These are phyloP conservation scores for Candida namnaoensis DNA, from an alignment of 805 yeast species.

Conservation along the genomic window DNA sequence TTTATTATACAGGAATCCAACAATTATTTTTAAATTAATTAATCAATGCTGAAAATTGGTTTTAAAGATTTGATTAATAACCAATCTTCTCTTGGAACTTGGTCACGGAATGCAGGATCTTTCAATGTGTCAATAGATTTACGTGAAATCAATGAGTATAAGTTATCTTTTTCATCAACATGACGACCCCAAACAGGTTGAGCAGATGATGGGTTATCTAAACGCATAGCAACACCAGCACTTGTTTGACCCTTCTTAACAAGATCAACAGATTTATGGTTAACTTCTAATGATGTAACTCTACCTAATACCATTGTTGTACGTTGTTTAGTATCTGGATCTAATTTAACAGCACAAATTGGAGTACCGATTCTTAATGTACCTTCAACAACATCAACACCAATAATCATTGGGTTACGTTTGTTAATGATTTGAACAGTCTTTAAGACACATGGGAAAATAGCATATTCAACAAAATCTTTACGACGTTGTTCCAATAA, in stretches of 20 bases:
- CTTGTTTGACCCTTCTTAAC: constrained; percentile 93
- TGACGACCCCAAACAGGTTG: constrained; percentile 99
- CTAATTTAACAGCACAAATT: constrained; percentile 84
- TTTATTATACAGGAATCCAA: too few relatives aligned
- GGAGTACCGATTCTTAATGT: constrained; percentile 88
- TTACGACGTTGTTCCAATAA: constrained; percentile 84
- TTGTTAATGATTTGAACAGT: constrained; percentile 95
- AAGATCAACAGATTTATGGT: constrained; percentile 71
- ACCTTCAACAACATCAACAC: constrained; percentile 96
- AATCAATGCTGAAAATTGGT: constrained; percentile 73
- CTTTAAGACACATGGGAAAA: constrained; percentile 91
- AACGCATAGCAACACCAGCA: constrained; percentile 98
- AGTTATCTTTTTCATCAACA: constrained; percentile 83
- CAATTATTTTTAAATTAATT: constrained; percentile 1
- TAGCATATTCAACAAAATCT: constrained; percentile 81
- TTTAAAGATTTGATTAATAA: constrained; percentile 80
- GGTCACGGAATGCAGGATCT: constrained; percentile 95
- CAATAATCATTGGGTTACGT: constrained; percentile 98
- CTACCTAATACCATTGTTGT: constrained; percentile 69
- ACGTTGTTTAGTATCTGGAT: constrained; percentile 74
- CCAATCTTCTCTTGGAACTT: constrained; percentile 96
- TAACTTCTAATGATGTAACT: constrained; percentile 90
- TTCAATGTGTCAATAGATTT: constrained; percentile 93
- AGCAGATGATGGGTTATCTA: constrained; percentile 84
- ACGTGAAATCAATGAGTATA: constrained; percentile 87